phyloP scores from a whole-genome alignment of 306 rosid genomes.

The Fragaria iinumae region DNA sequence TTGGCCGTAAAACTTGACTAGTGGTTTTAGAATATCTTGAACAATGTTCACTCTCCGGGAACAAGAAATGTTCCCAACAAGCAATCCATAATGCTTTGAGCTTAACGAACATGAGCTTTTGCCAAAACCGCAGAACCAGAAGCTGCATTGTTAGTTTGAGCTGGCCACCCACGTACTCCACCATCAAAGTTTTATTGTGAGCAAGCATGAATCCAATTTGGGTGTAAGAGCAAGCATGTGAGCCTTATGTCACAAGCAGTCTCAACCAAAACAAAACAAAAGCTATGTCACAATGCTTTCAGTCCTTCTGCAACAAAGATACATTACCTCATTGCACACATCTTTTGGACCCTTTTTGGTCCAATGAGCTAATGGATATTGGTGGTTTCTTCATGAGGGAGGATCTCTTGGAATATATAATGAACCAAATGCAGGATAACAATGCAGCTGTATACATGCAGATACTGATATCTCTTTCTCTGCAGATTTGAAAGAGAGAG shows the following conservation, averaged over 20 bases:
- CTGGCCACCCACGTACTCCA: not conserved
- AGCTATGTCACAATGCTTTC: not conserved
- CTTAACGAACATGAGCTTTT: not conserved
- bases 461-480: not conserved
- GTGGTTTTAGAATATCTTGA: not conserved
- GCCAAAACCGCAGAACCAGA: not conserved
- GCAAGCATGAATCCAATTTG: not conserved
- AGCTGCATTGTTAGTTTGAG: constrained; percentile 2
- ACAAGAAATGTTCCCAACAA: not conserved
- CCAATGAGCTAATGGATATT: not conserved
- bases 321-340: not conserved
- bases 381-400: not conserved
- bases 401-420: not conserved
- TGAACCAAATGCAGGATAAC: not conserved
- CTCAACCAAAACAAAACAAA: not conserved
- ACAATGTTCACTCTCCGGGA: not conserved
- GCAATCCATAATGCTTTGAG: not conserved
- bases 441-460: not conserved
- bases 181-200: not conserved
- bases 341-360: not conserved
- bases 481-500: constrained; percentile 23
- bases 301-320: not conserved
- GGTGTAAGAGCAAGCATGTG: not conserved
- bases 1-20: not conserved
- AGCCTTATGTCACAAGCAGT: constrained; percentile 10